Evolutionary conservation across 768 basidiomycete genomes (phyloP), one percentile per base, ranked within the genome.

Genomic region (Russula compacta): DNA sequence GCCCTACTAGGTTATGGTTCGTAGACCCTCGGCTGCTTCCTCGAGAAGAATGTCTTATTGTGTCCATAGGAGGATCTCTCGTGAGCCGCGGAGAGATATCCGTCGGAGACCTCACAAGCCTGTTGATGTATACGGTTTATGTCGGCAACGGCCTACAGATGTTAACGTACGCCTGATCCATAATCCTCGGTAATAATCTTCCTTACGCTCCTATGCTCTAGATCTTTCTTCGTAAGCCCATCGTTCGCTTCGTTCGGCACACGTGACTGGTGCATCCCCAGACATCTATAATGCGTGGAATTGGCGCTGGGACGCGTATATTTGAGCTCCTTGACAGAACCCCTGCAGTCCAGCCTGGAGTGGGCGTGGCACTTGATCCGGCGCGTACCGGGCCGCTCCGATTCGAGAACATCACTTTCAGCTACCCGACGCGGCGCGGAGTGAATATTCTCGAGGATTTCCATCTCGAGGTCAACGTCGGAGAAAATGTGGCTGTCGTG

Each of bases 251-350:
- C 61, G 73, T 75, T 58, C 29, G 9, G 24, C 38, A 21, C 73
- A 71, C 39, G 56, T 67, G 64, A 57, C 63, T 29, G 11, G 53
- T 19, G 39, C 29, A 36, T 47, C 29, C 32, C 10, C 64, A 92
- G 89, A 83, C 91, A 10, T 94, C 92, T 43, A 86, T 98, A 58
- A 98, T 98, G 95, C 92, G 92, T 56, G 95, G 92, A 56, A 85
- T 98, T 53, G 95, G 95, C 59, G 95, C 95, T 1, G 92, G 92
- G 17, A 81, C 83, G 0, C 87, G 95, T 21, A 87, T 98, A n/a
- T 98, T 98, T 71, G 92, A 95, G 64, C 82, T 98, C 15, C 77
- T 98, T 10, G 92, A 92, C 67, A 83, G 92, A 48, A 73, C 76
- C 35, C 89, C 94, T 15, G 81, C 80, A 36, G 89, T 97, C 65